Evolutionary conservation across 2,329 filamentous ascomycete genomes (phyloP), one percentile per base, ranked within the genome.

Genomic region (Zasmidium angulare): DNA sequence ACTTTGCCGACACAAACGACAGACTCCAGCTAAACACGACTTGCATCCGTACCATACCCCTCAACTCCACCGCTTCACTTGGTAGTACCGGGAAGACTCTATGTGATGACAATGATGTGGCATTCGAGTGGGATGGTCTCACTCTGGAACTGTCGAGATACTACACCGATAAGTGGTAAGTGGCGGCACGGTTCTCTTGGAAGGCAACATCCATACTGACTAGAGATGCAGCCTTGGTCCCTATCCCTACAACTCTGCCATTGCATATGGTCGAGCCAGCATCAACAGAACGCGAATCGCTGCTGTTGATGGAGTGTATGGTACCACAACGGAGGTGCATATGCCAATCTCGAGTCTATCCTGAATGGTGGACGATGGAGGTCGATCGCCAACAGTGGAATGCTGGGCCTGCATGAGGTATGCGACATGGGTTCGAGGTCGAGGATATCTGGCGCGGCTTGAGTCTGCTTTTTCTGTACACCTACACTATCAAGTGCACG

Each of bases 1-100:
- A 65, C 55, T 66, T 72, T 53, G 40, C 58, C 22, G 70, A 71
- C 60, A 55, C 56, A 54, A 72, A 72, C 61, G 50, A 48, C 4
- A 68, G 68, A 10, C 63, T 72, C 29, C 58, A 65, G 43, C 48
- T 68, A 20, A 61, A 66, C 52, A 70, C 68, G 11, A 58, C 61
- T 17, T 72, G 70, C 59, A 40, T 50, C 1, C 59, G 52, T 46
- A 49, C 55, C 7, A 23, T 62, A 1, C 46, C 58, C 4, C 36
- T 21, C 2, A 61, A 58, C n/a, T 54, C 55, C 14, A 52, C 63
- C 46, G 47, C 40, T 21, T 53, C 56, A 2, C 24, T 66, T 22
- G 54, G 53, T n/a, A 46, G 61, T 17, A 55, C 57, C 3, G 46
- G 23, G 1, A 68, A 65, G 52, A 62, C 67, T 43, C 46, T 31